These are phyloP conservation scores for Helianthus tuberosus DNA, from an alignment of 129 eudicot species.

Conservation along the genomic window DNA sequence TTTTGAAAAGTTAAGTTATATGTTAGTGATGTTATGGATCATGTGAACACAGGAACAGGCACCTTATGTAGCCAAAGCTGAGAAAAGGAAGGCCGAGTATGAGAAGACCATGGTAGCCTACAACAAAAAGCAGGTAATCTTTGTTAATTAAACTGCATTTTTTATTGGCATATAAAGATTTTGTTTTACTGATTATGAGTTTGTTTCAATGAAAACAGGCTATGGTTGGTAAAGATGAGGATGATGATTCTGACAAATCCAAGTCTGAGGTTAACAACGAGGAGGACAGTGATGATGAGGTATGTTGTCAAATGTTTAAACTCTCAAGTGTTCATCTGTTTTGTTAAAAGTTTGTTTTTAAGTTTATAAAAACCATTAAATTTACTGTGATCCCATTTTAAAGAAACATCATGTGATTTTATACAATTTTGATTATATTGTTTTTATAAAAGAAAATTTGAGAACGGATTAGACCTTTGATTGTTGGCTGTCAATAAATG, in stretches of 20 bases:
- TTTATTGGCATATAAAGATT: too few species aligned
- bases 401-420: background rate
- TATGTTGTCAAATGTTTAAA: background rate
- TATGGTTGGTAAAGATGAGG: conserved; percentile 43
- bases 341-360: background rate
- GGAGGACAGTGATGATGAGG: conserved; percentile 43
- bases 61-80: conserved; percentile 59
- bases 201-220: conserved; percentile 28
- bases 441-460: background rate
- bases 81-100: conserved; percentile 68
- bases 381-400: background rate
- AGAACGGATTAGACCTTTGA: background rate
- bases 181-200: background rate
- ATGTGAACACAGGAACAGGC: conserved; percentile 61
- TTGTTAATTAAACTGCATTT: background rate
- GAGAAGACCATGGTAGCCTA: conserved; percentile 50
- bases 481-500: background rate
- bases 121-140: conserved; percentile 55
- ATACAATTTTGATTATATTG: too few species aligned
- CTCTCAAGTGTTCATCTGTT: background rate
- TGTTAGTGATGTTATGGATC: conserved; percentile 1
- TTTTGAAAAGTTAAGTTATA: background rate
- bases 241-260: conserved; percentile 76
- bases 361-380: background rate
- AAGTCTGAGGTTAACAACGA: conserved; percentile 77